Percentiles rank a stretch among this genome's conserved stretches.
Evolutionary conservation across 2,329 filamentous ascomycete species (phyloP).

Genomic region (Leptographium radiaticola): DNA sequence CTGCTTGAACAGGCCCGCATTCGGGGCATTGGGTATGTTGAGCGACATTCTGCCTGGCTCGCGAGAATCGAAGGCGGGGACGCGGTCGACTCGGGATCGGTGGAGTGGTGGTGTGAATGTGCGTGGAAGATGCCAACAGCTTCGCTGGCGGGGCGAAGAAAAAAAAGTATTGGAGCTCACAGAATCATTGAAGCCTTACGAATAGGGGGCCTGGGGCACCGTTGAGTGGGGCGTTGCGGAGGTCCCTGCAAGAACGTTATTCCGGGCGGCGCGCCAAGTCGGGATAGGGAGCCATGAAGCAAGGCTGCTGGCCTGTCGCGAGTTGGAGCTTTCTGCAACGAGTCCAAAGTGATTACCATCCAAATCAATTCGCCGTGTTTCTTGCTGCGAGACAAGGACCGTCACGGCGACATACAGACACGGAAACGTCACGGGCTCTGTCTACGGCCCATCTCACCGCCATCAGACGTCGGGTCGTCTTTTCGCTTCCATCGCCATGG

Average conservation of each 20-base stretch:
- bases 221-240: background rate
- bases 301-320: background rate
- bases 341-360: background rate
- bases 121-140: background rate
- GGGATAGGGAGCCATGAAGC: background rate
- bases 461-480: background rate
- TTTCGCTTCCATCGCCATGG: background rate
- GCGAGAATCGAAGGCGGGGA: background rate
- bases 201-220: background rate
- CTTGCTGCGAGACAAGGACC: no score
- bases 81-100: background rate
- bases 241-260: background rate
- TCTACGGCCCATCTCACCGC: background rate
- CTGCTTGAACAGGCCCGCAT: constrained; percentile 85
- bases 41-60: constrained; percentile 60
- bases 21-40: constrained; percentile 87
- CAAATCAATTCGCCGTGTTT: background rate
- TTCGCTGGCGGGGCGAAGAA: constrained; percentile 5
- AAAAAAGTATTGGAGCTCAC: constrained; percentile 2
- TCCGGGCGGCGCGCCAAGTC: background rate
- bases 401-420: background rate
- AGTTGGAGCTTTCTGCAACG: background rate
- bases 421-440: no score
- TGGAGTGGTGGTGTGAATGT: background rate
- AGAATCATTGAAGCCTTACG: constrained; percentile 3